These are phyloP conservation scores for Lichtheimia ramosa DNA, from an alignment of 371 early-diverging fungal species.

Conservation along the genomic window DNA sequence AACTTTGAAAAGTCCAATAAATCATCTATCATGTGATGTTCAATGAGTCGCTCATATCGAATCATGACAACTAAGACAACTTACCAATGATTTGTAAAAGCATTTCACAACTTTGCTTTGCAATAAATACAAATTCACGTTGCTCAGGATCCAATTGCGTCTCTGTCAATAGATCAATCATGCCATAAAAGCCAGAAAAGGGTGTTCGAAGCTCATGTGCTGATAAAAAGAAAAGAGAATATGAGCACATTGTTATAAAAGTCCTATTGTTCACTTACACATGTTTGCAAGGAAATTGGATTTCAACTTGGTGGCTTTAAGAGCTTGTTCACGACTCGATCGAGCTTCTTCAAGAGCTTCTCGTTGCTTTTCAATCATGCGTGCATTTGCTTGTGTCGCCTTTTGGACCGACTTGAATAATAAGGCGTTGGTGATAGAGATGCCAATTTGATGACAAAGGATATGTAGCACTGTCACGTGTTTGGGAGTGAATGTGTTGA, in stretches of 20 bases:
- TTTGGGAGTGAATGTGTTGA: constrained; percentile 55
- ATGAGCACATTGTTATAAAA: background rate
- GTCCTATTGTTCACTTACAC: constrained; percentile 24
- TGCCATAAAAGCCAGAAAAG: constrained; percentile 61
- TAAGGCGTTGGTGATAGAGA: constrained; percentile 61
- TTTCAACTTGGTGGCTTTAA: constrained; percentile 42
- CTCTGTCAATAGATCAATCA: constrained; percentile 56
- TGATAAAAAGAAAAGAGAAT: background rate
- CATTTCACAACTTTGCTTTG: constrained; percentile 63
- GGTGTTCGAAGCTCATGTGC: constrained; percentile 54
- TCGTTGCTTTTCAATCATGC: constrained; percentile 40
- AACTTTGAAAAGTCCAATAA: constrained; percentile 63
- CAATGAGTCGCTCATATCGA: background rate
- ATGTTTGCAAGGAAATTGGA: constrained; percentile 63
- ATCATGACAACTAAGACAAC: background rate
- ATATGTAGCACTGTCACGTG: constrained; percentile 55
- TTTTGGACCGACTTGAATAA: constrained; percentile 51
- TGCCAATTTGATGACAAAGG: constrained; percentile 62
- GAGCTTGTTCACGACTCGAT: constrained; percentile 41
- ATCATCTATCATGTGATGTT: constrained; percentile 34
- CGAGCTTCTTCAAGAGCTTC: constrained; percentile 45
- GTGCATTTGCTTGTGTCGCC: constrained; percentile 36
- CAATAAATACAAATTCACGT: constrained; percentile 60
- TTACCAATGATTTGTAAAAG: constrained; percentile 56
- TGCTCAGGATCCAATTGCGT: constrained; percentile 56